Conservation (phyloP, 805 yeast species). For the Debaryomyces maramus region DNA sequence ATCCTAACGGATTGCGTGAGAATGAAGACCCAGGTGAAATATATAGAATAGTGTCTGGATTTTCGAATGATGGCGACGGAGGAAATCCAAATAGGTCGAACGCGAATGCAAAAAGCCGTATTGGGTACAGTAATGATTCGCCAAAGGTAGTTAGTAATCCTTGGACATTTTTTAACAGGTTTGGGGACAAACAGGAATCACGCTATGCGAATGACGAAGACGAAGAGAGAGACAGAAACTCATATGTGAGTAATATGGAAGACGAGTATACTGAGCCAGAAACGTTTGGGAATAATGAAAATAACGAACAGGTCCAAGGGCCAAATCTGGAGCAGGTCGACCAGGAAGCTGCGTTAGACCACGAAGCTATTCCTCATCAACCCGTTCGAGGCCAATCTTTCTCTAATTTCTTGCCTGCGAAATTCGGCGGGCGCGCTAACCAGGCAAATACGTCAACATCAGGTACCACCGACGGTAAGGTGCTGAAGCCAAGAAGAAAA, state of each 20-base stretch:
- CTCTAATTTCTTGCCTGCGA: conserved; percentile 15
- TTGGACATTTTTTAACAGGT: conserved; percentile 28
- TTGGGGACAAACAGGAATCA: conserved; percentile 30
- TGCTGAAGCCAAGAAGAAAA: conserved; percentile 18
- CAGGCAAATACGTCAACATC: conserved; percentile 8
- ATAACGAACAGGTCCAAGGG: background rate
- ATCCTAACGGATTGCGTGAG: conserved; percentile 11
- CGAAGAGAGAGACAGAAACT: conserved; percentile 20
- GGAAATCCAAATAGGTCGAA: background rate
- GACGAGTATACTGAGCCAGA: background rate
- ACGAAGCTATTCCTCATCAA: conserved; percentile 2
- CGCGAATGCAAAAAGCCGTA: background rate
- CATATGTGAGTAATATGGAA: background rate
- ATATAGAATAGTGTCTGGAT: conserved; percentile 5
- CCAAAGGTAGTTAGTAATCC: conserved; percentile 32
- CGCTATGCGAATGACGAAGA: conserved; percentile 33
- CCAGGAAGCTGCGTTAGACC: background rate
- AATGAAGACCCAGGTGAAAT: conserved; percentile 14
- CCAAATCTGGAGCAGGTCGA: background rate
- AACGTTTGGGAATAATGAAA: background rate
- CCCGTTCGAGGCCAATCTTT: conserved; percentile 10
- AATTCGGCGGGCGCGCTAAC: conserved; percentile 9
- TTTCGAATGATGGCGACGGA: background rate
- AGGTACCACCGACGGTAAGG: conserved; percentile 13
- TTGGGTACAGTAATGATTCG: conserved; percentile 13